Conservation (phyloP, 2,329 filamentous ascomycete species). For the Knufia fluminis region DNA sequence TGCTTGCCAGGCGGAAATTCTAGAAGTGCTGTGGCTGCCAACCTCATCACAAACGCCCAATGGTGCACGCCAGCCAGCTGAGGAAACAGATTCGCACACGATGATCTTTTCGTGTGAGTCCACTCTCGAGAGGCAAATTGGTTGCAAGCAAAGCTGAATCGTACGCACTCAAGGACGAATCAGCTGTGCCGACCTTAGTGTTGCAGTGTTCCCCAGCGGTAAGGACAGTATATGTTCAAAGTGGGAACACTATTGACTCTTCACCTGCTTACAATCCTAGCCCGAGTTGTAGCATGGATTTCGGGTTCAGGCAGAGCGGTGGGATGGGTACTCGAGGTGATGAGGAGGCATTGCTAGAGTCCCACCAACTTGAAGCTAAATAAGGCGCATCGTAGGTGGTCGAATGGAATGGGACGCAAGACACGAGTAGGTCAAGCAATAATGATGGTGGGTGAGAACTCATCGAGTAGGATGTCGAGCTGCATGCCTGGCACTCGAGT, state of each 20-base stretch:
- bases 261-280: neutral
- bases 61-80: neutral
- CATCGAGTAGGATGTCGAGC: neutral
- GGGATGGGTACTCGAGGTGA: neutral
- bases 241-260: neutral
- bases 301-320: neutral
- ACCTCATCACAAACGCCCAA: neutral
- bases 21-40: constrained; percentile 1
- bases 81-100: neutral
- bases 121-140: constrained; percentile 4
- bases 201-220: neutral
- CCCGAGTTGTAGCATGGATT: neutral
- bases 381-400: constrained; percentile 1
- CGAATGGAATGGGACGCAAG: neutral
- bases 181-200: neutral
- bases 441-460: neutral
- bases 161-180: neutral
- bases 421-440: neutral
- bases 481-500: neutral
- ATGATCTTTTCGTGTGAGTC: neutral
- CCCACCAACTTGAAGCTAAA: constrained; percentile 3
- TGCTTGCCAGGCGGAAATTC: neutral
- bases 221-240: neutral
- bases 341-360: neutral
- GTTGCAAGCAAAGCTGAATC: neutral